A percentile compares a stretch with the other conserved stretches of the same genome.
Conservation (phyloP, 1,139 yeast species). For the Sugiyamaella pinicola region DNA sequence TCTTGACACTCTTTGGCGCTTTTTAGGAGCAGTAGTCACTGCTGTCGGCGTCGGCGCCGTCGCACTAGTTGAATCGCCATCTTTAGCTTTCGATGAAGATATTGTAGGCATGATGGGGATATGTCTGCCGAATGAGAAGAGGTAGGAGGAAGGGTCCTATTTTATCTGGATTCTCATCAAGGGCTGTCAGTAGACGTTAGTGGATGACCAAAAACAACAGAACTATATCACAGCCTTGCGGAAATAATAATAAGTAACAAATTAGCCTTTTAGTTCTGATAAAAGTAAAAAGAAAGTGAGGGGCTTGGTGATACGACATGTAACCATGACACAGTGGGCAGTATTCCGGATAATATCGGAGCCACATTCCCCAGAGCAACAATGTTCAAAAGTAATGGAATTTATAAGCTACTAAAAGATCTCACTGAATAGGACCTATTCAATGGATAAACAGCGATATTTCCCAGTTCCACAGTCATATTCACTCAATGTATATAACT, state of each 20-base stretch:
- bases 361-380: neutral
- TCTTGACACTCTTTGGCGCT: conserved; percentile 43
- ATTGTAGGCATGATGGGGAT: neutral
- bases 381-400: too few relatives aligned
- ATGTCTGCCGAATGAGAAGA: too few relatives aligned
- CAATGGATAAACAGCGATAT: too few relatives aligned
- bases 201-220: neutral
- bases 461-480: too few relatives aligned
- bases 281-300: too few relatives aligned
- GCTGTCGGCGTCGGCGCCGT: neutral
- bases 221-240: neutral
- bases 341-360: neutral
- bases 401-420: too few relatives aligned
- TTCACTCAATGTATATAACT: too few relatives aligned
- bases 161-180: neutral
- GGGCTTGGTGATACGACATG: too few relatives aligned
- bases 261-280: too few relatives aligned
- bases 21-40: conserved; percentile 20
- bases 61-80: conserved; percentile 2
- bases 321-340: too few relatives aligned
- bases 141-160: neutral
- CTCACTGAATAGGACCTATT: too few relatives aligned
- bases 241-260: too few relatives aligned
- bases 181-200: neutral
- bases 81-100: neutral